Evolutionary conservation across 345 rosid genomes (phyloP), one percentile per base, ranked within the genome.

Genomic region (Eucalyptus lansdowneana): DNA sequence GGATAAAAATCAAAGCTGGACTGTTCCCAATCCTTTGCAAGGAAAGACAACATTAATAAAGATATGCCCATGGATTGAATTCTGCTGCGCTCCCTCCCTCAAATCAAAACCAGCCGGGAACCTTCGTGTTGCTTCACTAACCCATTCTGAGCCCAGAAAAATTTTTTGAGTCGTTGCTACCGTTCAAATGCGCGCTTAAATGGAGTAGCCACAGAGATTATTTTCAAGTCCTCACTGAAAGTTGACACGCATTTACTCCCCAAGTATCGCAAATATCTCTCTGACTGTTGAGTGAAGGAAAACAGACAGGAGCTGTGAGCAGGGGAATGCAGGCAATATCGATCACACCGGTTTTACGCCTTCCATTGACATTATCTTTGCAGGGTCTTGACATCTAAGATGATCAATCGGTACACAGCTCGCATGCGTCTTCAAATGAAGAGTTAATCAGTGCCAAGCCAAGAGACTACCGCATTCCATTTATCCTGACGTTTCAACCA

Each of bases 221-320:
- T 7, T 29, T 29, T n/a, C 58, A 50, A 50, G 34, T 62, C 34
- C 89, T 92, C 34, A 90, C 37, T 90, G 89, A 25, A 97, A 89
- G 88, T 89, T 76, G 53, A 94, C 92, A 87, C 90, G 95, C 87
- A 94, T 93, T 88, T 97, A 97, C 91, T 95, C 99, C 17, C 97
- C 96, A 29, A 91, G 88, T 51, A 90, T 83, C 7, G 91, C 91
- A 86, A 95, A 93, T 89, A 95, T 94, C 90, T 97, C 97, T 53
- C 93, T 90, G 34, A 92, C 99, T 96, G 94, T 24, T 87, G 86
- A 90, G 67, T 4, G 9, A 62, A 29, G 45, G 50, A 34, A 56
- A 54, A 44, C 50, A 58, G 29, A 17, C 29, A 6, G 22, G 80
- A 29, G 13, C 50, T 11, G 8, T 40, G 50, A 47, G 42, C 56